Evolutionary conservation across 805 yeast genomes (phyloP).

Genomic region (Kodamaea kaohsiungensis): DNA sequence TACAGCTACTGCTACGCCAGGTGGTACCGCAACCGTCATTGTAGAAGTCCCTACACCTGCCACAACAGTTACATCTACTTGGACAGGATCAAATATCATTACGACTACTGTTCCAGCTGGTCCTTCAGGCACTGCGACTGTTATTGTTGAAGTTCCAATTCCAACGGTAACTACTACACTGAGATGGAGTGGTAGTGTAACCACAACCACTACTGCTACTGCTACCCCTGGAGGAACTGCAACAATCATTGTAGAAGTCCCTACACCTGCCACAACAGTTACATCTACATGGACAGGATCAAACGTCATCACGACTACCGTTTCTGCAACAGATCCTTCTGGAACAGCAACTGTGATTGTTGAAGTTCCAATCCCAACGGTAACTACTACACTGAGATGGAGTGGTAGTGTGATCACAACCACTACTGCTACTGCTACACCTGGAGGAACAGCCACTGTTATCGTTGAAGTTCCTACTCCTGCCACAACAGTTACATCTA

Average conservation of each 20-base stretch:
- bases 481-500: conserved; percentile 9
- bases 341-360: conserved; percentile 13
- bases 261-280: conserved; percentile 10
- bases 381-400: neutral
- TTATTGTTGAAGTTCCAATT: conserved; percentile 14
- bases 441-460: conserved; percentile 2
- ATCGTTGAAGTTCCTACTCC: conserved; percentile 12
- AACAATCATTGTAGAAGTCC: conserved; percentile 13
- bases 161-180: conserved; percentile 7
- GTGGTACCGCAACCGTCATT: conserved; percentile 11
- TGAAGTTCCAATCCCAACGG: conserved; percentile 13
- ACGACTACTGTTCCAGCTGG: conserved; percentile 13
- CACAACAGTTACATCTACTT: neutral
- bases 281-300: conserved; percentile 8
- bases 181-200: conserved; percentile 14
- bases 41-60: conserved; percentile 13
- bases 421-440: neutral
- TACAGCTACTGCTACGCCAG: conserved; percentile 6
- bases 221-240: conserved; percentile 8
- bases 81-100: conserved; percentile 6
- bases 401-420: neutral
- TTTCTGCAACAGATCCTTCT: conserved; percentile 7
- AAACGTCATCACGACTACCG: conserved; percentile 13
- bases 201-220: conserved; percentile 8
- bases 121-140: conserved; percentile 14